Percentiles rank a stretch among this genome's conserved stretches.
phyloP scores from a whole-genome alignment of 2,329 filamentous ascomycete genomes.

The Diaporthe longicolla region DNA sequence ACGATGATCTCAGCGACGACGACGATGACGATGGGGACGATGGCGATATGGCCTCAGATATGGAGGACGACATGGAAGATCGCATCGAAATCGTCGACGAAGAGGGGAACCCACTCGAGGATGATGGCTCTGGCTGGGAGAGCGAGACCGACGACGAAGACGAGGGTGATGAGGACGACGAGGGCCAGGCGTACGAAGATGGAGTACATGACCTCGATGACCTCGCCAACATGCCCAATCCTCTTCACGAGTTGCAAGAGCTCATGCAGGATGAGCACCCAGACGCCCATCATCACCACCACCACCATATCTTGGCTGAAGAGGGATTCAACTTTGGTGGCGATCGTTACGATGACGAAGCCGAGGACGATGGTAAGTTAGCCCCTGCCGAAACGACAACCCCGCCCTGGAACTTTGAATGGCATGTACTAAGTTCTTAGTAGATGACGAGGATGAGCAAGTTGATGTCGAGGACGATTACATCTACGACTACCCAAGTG shows the following conservation, averaged over 20 bases:
- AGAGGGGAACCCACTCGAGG: conserved; percentile 70
- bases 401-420: not conserved
- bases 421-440: conserved; percentile 53
- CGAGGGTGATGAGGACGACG: conserved; percentile 60
- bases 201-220: conserved; percentile 70
- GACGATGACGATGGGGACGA: conserved; percentile 74
- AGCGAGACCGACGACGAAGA: conserved; percentile 72
- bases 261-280: conserved; percentile 69
- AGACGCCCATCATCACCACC: conserved; percentile 59
- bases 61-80: conserved; percentile 65
- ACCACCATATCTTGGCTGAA: conserved; percentile 57
- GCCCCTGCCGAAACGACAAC: not conserved
- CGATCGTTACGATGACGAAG: conserved; percentile 59
- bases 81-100: conserved; percentile 75
- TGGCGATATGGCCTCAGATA: conserved; percentile 64
- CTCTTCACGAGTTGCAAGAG: conserved; percentile 62
- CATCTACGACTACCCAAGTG: conserved; percentile 72
- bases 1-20: conserved; percentile 69
- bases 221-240: conserved; percentile 50
- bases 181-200: conserved; percentile 65
- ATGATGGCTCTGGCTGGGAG: conserved; percentile 74
- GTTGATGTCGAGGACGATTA: conserved; percentile 78
- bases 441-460: conserved; percentile 79
- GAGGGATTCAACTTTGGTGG: conserved; percentile 41
- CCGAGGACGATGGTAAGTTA: conserved; percentile 74